phyloP scores from a whole-genome alignment of 306 rosid species.

The Cucumis cinereus region DNA sequence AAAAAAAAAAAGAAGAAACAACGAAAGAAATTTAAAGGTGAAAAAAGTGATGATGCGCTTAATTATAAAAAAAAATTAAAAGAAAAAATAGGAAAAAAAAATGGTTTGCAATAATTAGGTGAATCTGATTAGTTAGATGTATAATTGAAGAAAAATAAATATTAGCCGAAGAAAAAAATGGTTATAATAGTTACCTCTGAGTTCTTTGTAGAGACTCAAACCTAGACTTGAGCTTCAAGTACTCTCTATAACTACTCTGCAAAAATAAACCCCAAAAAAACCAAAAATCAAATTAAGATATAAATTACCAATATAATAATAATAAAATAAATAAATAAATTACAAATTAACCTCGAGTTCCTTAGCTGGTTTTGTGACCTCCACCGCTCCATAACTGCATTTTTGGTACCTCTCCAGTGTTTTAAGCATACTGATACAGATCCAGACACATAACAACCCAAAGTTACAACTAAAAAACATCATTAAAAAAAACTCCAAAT shows the following conservation, averaged over 20 bases:
- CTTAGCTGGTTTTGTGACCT: slow-evolving; percentile 65
- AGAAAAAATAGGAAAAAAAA: too few species aligned
- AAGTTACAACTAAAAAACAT: too few species aligned
- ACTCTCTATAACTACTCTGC: slow-evolving; percentile 87
- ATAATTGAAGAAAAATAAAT: background rate
- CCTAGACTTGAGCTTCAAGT: slow-evolving; percentile 74
- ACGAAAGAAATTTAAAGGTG: too few species aligned
- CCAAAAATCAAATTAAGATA: background rate
- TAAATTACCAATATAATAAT: too few species aligned
- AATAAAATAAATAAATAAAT: too few species aligned
- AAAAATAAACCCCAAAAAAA: background rate
- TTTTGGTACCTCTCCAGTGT: slow-evolving; percentile 70
- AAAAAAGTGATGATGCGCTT: too few species aligned
- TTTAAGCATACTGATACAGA: slow-evolving; percentile 22
- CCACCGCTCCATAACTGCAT: slow-evolving; percentile 91
- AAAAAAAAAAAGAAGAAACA: too few species aligned
- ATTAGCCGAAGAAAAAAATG: background rate
- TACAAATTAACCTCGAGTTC: slow-evolving; percentile 84
- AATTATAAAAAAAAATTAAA: too few species aligned
- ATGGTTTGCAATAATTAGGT: background rate
- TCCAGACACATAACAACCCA: background rate
- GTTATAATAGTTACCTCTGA: slow-evolving; percentile 43
- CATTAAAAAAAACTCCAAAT: too few species aligned
- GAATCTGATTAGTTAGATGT: background rate
- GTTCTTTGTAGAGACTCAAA: slow-evolving; percentile 86